A percentile compares a stretch with the other conserved stretches of the same genome.
Evolutionary conservation across 1,139 yeast genomes (phyloP).

Genomic region (Eremothecium coryli): DNA sequence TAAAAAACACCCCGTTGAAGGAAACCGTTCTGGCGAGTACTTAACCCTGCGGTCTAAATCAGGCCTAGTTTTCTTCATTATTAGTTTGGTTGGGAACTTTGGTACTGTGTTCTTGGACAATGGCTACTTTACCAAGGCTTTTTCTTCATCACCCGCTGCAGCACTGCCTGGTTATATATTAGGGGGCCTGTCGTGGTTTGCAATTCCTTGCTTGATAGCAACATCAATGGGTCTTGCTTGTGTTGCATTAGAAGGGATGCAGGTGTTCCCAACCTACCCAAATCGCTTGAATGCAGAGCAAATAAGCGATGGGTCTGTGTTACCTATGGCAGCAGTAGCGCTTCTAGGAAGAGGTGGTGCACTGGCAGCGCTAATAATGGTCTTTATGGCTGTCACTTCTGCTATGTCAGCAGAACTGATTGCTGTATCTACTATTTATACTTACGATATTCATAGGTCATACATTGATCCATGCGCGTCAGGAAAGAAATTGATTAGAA

Average conservation of each 20-base stretch:
- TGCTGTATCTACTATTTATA: conserved; percentile 74
- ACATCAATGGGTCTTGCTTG: conserved; percentile 82
- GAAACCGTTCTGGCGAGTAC: conserved; percentile 68
- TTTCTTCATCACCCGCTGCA: conserved; percentile 76
- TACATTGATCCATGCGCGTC: conserved; percentile 71
- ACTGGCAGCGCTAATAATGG: conserved; percentile 61
- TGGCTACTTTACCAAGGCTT: conserved; percentile 86
- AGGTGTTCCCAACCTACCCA: conserved; percentile 74
- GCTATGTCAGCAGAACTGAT: conserved; percentile 84
- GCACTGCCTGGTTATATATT: conserved; percentile 83
- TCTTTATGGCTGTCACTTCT: conserved; percentile 75
- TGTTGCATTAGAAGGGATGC: conserved; percentile 55
- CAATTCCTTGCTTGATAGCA: conserved; percentile 73
- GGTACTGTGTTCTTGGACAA: conserved; percentile 85
- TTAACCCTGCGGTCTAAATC: conserved; percentile 69
- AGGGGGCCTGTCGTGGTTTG: conserved; percentile 91
- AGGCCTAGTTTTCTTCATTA: conserved; percentile 78
- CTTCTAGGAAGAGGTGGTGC: conserved; percentile 84
- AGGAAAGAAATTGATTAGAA: conserved; percentile 58
- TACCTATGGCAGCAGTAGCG: conserved; percentile 83
- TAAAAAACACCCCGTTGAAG: conserved; percentile 49
- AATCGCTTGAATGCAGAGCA: conserved; percentile 52
- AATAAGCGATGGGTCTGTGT: conserved; percentile 69
- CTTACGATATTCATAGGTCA: conserved; percentile 75
- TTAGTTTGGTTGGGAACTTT: conserved; percentile 76